A percentile compares a stretch with the other conserved stretches of the same genome.
Evolutionary conservation across 169 alveolate species (phyloP).

Genomic region (Ichthyophthirius multifiliis): DNA sequence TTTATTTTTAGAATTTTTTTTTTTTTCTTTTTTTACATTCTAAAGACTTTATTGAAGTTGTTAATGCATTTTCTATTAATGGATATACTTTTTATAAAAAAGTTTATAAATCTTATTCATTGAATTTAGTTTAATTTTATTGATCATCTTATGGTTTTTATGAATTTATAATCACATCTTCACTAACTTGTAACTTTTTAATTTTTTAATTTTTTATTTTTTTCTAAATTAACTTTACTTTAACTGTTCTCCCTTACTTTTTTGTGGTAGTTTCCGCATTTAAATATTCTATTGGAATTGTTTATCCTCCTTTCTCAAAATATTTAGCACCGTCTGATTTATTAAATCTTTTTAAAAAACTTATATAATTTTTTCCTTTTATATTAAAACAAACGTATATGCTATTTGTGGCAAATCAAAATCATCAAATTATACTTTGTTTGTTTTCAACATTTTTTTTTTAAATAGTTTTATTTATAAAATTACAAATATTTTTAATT

Average conservation of each 20-base stretch:
- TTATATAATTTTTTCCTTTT: neutral
- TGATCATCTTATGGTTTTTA: neutral
- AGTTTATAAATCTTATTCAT: neutral
- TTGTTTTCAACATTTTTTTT: neutral
- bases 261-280: neutral
- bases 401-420: neutral
- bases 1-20: neutral
- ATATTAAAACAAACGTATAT: neutral
- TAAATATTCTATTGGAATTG: neutral
- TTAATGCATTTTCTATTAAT: neutral
- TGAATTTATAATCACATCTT: neutral
- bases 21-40: neutral
- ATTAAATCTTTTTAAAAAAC: neutral
- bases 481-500: no score
- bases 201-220: no score
- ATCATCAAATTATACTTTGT: conserved; percentile 3
- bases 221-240: neutral
- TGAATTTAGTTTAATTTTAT: neutral
- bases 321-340: neutral
- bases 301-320: neutral
- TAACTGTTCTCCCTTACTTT: conserved; percentile 19
- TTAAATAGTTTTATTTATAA: no score
- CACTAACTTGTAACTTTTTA: neutral
- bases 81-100: neutral
- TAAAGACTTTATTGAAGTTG: neutral